Conservation (phyloP, 352 stramenopile species). For the Pythium dissotocum region DNA sequence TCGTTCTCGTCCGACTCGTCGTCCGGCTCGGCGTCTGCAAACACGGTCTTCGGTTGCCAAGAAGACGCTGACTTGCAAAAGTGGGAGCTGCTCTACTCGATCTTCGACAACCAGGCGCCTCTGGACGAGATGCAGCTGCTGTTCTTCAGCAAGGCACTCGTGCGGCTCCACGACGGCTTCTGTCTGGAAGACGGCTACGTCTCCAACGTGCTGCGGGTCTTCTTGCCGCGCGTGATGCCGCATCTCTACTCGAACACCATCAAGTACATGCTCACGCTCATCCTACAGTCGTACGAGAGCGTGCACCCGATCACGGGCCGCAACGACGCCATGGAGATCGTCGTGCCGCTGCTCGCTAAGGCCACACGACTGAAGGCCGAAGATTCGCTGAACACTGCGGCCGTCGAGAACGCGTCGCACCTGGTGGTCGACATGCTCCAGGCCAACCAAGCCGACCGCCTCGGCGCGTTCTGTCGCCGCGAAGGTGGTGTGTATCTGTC, state of each 20-base stretch:
- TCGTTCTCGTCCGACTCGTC: conserved; percentile 86
- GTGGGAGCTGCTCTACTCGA: conserved; percentile 81
- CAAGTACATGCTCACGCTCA: conserved; percentile 90
- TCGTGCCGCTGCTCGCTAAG: conserved; percentile 55
- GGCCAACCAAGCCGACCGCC: conserved; percentile 81
- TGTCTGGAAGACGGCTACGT: conserved; percentile 88
- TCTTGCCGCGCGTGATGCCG: conserved; percentile 73
- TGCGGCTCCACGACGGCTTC: conserved; percentile 84
- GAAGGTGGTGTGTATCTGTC: conserved; percentile 83
- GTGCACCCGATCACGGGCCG: conserved; percentile 86
- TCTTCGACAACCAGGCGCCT: conserved; percentile 74
- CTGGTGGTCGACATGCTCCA: conserved; percentile 87
- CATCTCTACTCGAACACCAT: conserved; percentile 89
- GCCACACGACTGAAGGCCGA: conserved; percentile 46
- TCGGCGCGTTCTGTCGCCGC: conserved; percentile 79
- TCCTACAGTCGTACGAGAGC: conserved; percentile 87
- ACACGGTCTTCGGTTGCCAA: conserved; percentile 80
- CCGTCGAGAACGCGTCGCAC: conserved; percentile 78
- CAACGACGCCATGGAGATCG: conserved; percentile 88
- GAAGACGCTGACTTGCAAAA: conserved; percentile 71
- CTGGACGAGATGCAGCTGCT: conserved; percentile 87
- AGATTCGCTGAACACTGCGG: conserved; percentile 41
- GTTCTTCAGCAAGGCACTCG: conserved; percentile 87
- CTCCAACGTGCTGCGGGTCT: conserved; percentile 74
- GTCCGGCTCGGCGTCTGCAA: conserved; percentile 61